phyloP scores from a whole-genome alignment of 78 protist species.

The Diacronema lutheri region DNA sequence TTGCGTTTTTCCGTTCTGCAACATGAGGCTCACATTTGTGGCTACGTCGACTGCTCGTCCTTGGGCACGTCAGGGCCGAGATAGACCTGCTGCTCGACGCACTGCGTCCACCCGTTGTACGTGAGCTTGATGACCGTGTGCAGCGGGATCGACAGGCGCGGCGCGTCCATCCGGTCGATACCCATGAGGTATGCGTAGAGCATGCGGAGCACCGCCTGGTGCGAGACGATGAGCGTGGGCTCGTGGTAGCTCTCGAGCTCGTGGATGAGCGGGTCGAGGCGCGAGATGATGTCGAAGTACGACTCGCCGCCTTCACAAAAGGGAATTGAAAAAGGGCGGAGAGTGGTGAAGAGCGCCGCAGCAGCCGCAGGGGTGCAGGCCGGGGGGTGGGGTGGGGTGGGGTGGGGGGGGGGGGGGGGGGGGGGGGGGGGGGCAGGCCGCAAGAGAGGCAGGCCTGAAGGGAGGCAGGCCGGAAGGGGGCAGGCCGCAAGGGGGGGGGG shows the following conservation, averaged over 20 bases:
- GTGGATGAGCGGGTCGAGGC: not conserved
- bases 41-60: too few species aligned
- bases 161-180: not conserved
- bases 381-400: too few species aligned
- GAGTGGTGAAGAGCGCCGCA: too few species aligned
- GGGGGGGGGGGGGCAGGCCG: too few species aligned
- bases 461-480: too few species aligned
- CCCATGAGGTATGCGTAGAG: not conserved
- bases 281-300: not conserved
- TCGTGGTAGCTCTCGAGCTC: not conserved
- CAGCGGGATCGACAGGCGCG: not conserved
- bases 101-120: conserved; percentile 6
- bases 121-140: conserved; percentile 1
- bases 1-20: too few species aligned
- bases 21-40: too few species aligned
- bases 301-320: not conserved
- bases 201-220: conserved; percentile 13
- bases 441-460: too few species aligned
- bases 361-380: too few species aligned
- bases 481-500: too few species aligned
- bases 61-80: not conserved
- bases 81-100: not conserved
- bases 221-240: not conserved
- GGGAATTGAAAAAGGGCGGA: too few species aligned
- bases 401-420: too few species aligned